These are phyloP conservation scores for Nemania bipapillata DNA, from an alignment of 2,329 filamentous ascomycete species.

Conservation along the genomic window DNA sequence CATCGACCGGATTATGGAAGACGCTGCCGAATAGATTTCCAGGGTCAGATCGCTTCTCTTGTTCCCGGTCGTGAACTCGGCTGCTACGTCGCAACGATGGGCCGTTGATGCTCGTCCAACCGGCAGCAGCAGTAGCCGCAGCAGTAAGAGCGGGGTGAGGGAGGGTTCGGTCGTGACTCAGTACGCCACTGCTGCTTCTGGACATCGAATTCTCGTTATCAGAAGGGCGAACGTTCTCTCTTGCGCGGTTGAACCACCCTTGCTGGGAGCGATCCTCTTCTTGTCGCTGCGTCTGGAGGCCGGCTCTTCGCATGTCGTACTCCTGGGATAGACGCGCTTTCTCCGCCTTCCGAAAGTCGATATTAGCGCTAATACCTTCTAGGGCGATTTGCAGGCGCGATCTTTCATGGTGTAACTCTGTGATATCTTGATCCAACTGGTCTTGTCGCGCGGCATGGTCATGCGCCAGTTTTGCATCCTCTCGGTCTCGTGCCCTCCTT, in stretches of 20 bases:
- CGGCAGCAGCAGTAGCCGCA: conserved; percentile 10
- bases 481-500: conserved; percentile 40
- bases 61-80: conserved; percentile 47
- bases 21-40: conserved; percentile 50
- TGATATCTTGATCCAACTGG: conserved; percentile 39
- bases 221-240: conserved; percentile 29
- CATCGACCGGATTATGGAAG: conserved; percentile 51
- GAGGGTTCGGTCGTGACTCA: conserved; percentile 36
- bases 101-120: conserved; percentile 51
- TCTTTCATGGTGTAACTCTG: conserved; percentile 43
- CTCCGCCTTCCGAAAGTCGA: conserved; percentile 43
- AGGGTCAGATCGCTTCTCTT: conserved; percentile 48
- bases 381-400: conserved; percentile 43
- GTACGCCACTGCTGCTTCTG: conserved; percentile 33
- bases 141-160: conserved; percentile 38
- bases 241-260: conserved; percentile 39
- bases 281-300: conserved; percentile 38
- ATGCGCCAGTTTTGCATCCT: conserved; percentile 42
- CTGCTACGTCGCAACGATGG: conserved; percentile 43
- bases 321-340: conserved; percentile 44
- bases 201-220: conserved; percentile 39
- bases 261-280: conserved; percentile 45
- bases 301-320: conserved; percentile 38
- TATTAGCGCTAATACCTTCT: conserved; percentile 35
- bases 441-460: conserved; percentile 43